Evolutionary conservation across 495 filamentous ascomycete genomes (phyloP), one percentile per base, ranked within the genome.

Genomic region (Terfezia claveryi): DNA sequence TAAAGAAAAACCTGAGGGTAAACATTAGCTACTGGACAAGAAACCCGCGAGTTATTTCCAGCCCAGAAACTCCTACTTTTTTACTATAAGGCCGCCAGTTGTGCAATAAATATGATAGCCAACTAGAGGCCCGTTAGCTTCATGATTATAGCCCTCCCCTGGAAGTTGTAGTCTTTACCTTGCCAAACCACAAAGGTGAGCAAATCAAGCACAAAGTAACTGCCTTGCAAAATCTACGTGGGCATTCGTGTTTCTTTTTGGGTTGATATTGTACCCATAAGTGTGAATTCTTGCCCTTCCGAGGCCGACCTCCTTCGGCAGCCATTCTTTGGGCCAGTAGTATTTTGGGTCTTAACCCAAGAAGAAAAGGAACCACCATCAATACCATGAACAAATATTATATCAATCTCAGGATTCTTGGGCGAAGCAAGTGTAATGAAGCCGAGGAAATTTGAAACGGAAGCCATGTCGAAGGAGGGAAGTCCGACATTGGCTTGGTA

Each of bases 221-320:
- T 57, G 37, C 50, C 56, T 56, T 1, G 57, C 36, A 59, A 57
- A 59, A 12, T 59, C 57, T 36, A 56, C 41, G 20, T 52, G 23
- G 11, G 38, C 46, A 10, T 58, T 49, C 3, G 50, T 50, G 38
- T 36, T 56, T 16, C 17, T 58, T 46, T 58, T 58, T 8, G 37
- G 56, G 36, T 68, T 57, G 7, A 66, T 62, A 46, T 69, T 61
- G 54, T 72, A 72, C 7, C 70, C 70, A 60, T 69, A 71, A 10
- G 54, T 66, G 38, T 68, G 65, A n/a, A 71, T 68, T 6, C 70
- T 58, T 10, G 68, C 66, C 44, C 62, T 56, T 27, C 44, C 36
- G 37, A 68, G 65, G 4, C 49, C 65, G 2, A 58, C 38, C 8
- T 68, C 64, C 4, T 32, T 52, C 1, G 64, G 65, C 14, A 68